Evolutionary conservation across 1,139 yeast genomes (phyloP).

Genomic region (Wickerhamiella infanticola): DNA sequence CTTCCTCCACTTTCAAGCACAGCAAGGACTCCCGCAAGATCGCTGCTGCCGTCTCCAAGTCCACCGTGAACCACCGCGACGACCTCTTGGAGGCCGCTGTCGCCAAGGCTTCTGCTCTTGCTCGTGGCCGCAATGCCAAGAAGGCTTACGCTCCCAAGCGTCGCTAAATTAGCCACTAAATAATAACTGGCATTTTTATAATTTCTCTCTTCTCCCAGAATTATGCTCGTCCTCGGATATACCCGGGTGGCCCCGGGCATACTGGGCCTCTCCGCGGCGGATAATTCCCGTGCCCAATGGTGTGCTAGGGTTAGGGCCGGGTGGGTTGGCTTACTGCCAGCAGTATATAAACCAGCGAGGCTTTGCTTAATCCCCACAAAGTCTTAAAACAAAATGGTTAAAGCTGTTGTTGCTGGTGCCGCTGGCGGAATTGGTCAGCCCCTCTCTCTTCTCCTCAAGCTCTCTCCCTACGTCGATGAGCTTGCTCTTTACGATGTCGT

Average conservation of each 20-base stretch:
- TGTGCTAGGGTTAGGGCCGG: no score
- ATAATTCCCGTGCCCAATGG: no score
- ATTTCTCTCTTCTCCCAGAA: background rate
- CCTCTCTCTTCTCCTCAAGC: slow-evolving; percentile 66
- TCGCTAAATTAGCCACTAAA: background rate
- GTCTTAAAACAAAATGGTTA: slow-evolving; percentile 18
- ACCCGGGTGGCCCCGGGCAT: no score
- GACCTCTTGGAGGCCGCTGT: slow-evolving; percentile 33
- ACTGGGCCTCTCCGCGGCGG: no score
- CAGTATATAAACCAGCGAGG: no score
- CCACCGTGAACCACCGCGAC: slow-evolving; percentile 33
- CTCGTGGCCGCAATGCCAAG: slow-evolving; percentile 26
- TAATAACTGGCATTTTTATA: background rate
- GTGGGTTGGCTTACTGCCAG: no score
- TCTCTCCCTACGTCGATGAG: slow-evolving; percentile 41
- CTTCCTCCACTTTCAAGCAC: slow-evolving; percentile 27
- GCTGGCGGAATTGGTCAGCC: slow-evolving; percentile 74
- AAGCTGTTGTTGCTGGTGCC: slow-evolving; percentile 30
- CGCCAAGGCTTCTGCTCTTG: slow-evolving; percentile 31
- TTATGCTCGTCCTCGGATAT: no score
- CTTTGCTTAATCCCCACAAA: no score
- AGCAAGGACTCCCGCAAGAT: slow-evolving; percentile 30
- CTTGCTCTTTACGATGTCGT: slow-evolving; percentile 77
- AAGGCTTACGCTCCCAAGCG: slow-evolving; percentile 22
- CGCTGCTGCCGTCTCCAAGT: slow-evolving; percentile 32